phyloP scores from a whole-genome alignment of 2,329 filamentous ascomycete genomes.

The Emergomyces pasteurianus region DNA sequence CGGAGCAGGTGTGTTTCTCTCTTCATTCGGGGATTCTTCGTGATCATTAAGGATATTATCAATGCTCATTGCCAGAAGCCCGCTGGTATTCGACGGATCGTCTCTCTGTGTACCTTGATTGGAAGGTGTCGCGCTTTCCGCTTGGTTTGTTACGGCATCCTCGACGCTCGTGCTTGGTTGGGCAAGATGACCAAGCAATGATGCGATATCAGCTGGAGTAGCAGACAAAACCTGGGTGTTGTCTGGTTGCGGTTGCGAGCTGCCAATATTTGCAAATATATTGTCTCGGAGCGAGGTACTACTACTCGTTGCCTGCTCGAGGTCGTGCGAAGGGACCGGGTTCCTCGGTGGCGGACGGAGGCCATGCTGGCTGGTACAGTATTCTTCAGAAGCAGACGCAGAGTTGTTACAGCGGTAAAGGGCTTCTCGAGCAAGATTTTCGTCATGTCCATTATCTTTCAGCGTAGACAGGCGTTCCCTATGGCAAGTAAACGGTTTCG shows the following conservation, averaged over 20 bases:
- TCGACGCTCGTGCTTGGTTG: slow-evolving; percentile 2
- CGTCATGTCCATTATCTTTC: slow-evolving; percentile 40
- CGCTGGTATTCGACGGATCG: slow-evolving; percentile 22
- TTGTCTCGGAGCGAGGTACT: slow-evolving; percentile 6
- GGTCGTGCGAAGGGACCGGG: slow-evolving; percentile 53
- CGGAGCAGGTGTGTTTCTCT: slow-evolving; percentile 13
- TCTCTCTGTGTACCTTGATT: slow-evolving; percentile 15
- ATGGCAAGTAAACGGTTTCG: slow-evolving; percentile 43
- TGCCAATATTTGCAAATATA: slow-evolving; percentile 4
- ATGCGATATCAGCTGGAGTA: slow-evolving; percentile 4
- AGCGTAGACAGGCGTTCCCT: slow-evolving; percentile 34
- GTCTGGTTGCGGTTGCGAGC: neutral
- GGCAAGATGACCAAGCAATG: slow-evolving; percentile 10
- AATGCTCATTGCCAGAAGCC: slow-evolving; percentile 31
- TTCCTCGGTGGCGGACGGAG: slow-evolving; percentile 50
- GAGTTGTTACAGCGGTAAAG: slow-evolving; percentile 70
- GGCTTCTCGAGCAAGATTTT: slow-evolving; percentile 61
- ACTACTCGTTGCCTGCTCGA: slow-evolving; percentile 18
- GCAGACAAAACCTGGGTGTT: neutral
- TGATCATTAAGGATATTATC: slow-evolving; percentile 29
- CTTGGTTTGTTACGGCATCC: neutral
- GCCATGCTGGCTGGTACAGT: slow-evolving; percentile 54
- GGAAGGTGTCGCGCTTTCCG: neutral
- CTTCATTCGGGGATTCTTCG: slow-evolving; percentile 16
- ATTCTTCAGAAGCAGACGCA: slow-evolving; percentile 51